These are phyloP conservation scores for Phytophthora podocarpi DNA, from an alignment of 352 stramenopile species.

Conservation along the genomic window DNA sequence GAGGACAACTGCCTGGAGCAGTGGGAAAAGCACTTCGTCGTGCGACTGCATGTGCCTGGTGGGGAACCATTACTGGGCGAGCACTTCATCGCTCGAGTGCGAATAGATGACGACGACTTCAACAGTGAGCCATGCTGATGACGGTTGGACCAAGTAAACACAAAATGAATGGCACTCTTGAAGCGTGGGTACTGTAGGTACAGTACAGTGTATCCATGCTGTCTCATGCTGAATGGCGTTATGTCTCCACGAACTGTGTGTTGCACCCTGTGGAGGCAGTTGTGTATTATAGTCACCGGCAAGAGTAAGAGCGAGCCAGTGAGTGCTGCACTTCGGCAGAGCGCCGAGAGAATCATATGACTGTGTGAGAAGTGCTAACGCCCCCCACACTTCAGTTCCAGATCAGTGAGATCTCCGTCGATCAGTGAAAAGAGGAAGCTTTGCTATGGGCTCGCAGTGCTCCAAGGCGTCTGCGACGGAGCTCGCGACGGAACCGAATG, in stretches of 20 bases:
- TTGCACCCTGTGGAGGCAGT: too few relatives aligned
- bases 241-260: conserved; percentile 10
- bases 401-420: conserved; percentile 11
- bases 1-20: conserved; percentile 93
- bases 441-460: conserved; percentile 30
- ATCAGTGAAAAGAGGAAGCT: conserved; percentile 6
- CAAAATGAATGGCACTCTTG: conserved; percentile 1
- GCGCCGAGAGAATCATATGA: conserved; percentile 18
- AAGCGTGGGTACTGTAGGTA: too few relatives aligned
- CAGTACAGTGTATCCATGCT: neutral
- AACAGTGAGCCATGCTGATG: conserved; percentile 54
- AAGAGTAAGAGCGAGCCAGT: too few relatives aligned
- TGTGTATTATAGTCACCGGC: too few relatives aligned
- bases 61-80: conserved; percentile 90
- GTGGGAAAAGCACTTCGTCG: conserved; percentile 89
- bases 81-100: conserved; percentile 85
- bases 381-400: neutral
- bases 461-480: conserved; percentile 32
- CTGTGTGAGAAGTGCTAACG: neutral
- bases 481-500: conserved; percentile 27
- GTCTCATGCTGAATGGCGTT: neutral
- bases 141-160: neutral
- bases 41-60: conserved; percentile 92
- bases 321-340: conserved; percentile 13
- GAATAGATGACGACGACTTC: conserved; percentile 95